Conservation (phyloP, 192 early-diverging fungal genomes). For the Coemansia sp. region DNA sequence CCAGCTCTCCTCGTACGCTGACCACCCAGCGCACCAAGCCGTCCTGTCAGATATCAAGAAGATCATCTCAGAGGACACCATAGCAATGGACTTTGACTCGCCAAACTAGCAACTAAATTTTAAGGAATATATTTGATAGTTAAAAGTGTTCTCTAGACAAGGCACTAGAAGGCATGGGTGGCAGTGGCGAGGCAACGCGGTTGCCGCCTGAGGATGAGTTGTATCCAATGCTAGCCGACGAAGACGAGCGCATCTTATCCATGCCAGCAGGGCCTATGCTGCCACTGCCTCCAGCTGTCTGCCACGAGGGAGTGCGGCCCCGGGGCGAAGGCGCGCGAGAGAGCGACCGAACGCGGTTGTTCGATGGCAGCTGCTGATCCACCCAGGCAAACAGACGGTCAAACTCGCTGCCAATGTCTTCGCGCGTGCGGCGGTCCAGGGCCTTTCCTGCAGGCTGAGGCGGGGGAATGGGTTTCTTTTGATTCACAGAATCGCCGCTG, state of each 20-base stretch:
- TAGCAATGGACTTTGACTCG: conserved; percentile 41
- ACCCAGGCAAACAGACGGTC: conserved; percentile 58
- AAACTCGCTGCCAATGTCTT: conserved; percentile 59
- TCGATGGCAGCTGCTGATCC: conserved; percentile 49
- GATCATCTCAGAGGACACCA: conserved; percentile 26
- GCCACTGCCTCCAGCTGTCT: conserved; percentile 8
- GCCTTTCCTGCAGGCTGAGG: conserved; percentile 8
- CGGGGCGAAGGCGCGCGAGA: conserved; percentile 42
- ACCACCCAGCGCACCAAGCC: conserved; percentile 34
- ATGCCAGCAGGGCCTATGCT: conserved; percentile 1
- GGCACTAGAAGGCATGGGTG: conserved; percentile 37
- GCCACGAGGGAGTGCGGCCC: conserved; percentile 49
- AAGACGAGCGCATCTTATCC: conserved; percentile 40
- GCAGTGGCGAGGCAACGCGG: conserved; percentile 42
- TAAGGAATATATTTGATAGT: neutral
- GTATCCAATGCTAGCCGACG: conserved; percentile 47
- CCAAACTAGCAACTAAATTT: neutral
- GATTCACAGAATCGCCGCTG: neutral
- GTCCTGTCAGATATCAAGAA: conserved; percentile 30
- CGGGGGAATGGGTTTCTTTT: conserved; percentile 9
- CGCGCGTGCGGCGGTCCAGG: conserved; percentile 49
- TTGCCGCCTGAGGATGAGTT: conserved; percentile 36
- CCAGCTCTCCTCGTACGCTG: conserved; percentile 26
- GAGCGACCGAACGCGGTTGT: conserved; percentile 38
- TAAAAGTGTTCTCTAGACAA: conserved; percentile 9